Conservation (phyloP, 2,329 filamentous ascomycete genomes). For the Emergomyces pasteurianus region DNA sequence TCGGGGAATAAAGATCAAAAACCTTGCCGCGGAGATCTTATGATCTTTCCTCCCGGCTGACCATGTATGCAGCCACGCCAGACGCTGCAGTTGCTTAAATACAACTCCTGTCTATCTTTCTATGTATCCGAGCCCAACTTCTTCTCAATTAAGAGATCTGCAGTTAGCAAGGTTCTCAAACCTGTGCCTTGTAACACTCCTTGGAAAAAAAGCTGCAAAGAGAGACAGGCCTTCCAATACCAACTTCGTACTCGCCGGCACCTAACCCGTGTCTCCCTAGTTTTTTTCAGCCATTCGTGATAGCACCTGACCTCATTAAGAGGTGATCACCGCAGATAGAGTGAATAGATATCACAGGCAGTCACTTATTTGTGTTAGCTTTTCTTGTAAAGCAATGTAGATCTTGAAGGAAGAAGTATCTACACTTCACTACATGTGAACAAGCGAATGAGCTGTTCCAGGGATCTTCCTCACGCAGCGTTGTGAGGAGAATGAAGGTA, state of each 20-base stretch:
- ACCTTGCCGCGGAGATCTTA: neutral
- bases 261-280: neutral
- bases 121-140: neutral
- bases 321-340: neutral
- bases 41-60: neutral
- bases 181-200: neutral
- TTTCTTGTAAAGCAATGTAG: neutral
- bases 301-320: neutral
- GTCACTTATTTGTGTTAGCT: neutral
- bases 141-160: neutral
- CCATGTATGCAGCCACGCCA: neutral
- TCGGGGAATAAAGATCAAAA: neutral
- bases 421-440: neutral
- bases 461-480: neutral
- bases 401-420: neutral
- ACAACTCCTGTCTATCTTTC: neutral
- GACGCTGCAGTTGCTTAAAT: neutral
- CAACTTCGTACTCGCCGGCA: neutral
- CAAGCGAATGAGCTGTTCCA: neutral
- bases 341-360: no score
- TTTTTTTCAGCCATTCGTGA: neutral
- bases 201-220: neutral
- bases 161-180: neutral
- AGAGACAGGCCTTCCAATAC: neutral
- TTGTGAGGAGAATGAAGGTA: neutral